Evolutionary conservation across 306 rosid genomes (phyloP).

Genomic region (Cicer chorassanicum): DNA sequence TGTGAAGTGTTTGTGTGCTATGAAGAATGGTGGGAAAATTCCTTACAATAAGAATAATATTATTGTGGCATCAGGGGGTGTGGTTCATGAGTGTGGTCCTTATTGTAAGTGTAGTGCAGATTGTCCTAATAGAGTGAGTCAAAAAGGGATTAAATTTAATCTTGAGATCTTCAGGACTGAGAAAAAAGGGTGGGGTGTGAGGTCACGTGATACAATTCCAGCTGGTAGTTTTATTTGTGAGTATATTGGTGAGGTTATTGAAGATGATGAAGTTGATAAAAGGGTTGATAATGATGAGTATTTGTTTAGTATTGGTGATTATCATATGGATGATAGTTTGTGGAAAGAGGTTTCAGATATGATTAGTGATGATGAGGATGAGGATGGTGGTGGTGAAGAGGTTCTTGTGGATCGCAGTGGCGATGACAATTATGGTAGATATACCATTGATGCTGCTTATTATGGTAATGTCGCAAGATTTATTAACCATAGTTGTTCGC

Average conservation of each 20-base stretch:
- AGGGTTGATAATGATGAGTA: conserved; percentile 64
- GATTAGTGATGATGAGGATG: conserved; percentile 40
- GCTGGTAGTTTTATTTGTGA: conserved; percentile 80
- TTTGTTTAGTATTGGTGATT: conserved; percentile 68
- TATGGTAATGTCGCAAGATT: conserved; percentile 78
- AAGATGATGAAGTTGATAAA: conserved; percentile 62
- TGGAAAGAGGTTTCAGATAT: conserved; percentile 52
- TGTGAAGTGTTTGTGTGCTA: conserved; percentile 59
- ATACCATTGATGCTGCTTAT: conserved; percentile 65
- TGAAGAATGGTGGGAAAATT: conserved; percentile 65
- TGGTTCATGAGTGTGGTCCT: conserved; percentile 75
- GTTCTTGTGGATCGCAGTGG: too few species aligned
- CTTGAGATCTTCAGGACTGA: conserved; percentile 71
- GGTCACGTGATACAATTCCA: conserved; percentile 64
- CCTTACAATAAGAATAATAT: conserved; percentile 60
- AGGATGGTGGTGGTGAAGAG: too few species aligned
- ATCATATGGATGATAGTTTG: conserved; percentile 48
- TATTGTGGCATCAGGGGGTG: conserved; percentile 61
- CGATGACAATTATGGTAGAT: neutral
- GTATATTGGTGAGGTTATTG: conserved; percentile 72
- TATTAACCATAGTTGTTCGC: conserved; percentile 77
- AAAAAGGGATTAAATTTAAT: conserved; percentile 61
- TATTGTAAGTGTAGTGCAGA: conserved; percentile 66
- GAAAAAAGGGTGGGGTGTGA: conserved; percentile 78
- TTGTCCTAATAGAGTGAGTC: conserved; percentile 70